phyloP scores from a whole-genome alignment of 768 basidiomycete species.

The Clathrus columnatus region DNA sequence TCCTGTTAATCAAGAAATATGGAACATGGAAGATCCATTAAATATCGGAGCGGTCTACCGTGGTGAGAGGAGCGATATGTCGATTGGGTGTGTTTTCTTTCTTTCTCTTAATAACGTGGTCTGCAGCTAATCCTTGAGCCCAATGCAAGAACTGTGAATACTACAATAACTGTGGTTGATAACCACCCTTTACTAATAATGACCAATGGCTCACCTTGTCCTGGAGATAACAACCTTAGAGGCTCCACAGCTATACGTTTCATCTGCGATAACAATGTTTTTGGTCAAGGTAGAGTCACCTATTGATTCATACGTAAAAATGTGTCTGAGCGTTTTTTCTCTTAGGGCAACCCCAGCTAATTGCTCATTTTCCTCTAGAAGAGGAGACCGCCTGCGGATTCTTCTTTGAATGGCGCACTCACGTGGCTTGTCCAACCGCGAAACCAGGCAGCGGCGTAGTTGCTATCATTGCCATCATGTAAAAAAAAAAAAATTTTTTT shows the following conservation, averaged over 20 bases:
- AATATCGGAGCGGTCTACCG: slow-evolving; percentile 58
- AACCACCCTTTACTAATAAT: slow-evolving; percentile 48
- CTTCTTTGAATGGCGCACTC: slow-evolving; percentile 78
- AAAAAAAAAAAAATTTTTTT: slow-evolving; percentile 22
- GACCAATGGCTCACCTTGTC: slow-evolving; percentile 58
- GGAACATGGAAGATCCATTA: slow-evolving; percentile 30
- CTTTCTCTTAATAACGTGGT: not conserved
- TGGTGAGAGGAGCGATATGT: slow-evolving; percentile 57
- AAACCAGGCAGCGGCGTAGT: slow-evolving; percentile 47
- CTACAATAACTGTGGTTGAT: slow-evolving; percentile 47
- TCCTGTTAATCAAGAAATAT: slow-evolving; percentile 45
- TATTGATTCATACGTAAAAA: not conserved
- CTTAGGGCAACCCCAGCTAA: slow-evolving; percentile 42
- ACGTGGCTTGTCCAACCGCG: slow-evolving; percentile 70
- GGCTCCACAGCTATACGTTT: slow-evolving; percentile 70
- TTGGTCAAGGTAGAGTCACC: slow-evolving; percentile 35
- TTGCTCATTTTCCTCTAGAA: slow-evolving; percentile 62
- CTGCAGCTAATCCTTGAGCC: not conserved
- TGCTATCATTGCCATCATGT: slow-evolving; percentile 52
- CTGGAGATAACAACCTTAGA: slow-evolving; percentile 31
- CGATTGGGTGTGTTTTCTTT: slow-evolving; percentile 50
- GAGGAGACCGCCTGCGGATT: slow-evolving; percentile 66
- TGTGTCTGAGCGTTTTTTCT: too few relatives aligned
- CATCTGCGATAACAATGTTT: slow-evolving; percentile 61
- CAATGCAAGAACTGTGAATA: slow-evolving; percentile 46